Conservation (phyloP, 1,284 basidiomycete genomes). For the Naganishia sp. region DNA sequence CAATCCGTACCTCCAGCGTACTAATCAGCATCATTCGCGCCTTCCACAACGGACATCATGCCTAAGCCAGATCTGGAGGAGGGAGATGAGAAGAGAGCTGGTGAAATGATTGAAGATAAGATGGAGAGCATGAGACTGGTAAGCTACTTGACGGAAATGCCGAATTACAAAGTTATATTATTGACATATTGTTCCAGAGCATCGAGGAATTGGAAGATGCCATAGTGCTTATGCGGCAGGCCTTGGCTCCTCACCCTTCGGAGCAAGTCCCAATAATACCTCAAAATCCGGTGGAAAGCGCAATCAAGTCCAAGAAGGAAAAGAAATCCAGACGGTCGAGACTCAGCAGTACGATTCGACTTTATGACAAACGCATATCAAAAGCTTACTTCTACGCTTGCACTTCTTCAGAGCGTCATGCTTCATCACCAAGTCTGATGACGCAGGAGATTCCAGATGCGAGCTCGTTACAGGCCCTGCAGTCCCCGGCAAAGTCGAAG, state of each 20-base stretch:
- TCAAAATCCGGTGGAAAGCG: not conserved
- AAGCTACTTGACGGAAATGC: not conserved
- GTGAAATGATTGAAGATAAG: conserved; percentile 6
- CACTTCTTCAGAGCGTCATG: conserved; percentile 4
- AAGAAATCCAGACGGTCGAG: conserved; percentile 35
- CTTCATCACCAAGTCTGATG: conserved; percentile 15
- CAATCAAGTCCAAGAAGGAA: conserved; percentile 38
- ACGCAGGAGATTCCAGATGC: not conserved
- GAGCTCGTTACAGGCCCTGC: not conserved
- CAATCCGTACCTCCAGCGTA: not conserved
- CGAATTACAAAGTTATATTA: not conserved
- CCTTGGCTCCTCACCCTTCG: conserved; percentile 19
- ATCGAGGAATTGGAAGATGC: conserved; percentile 38
- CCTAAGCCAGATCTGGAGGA: not conserved
- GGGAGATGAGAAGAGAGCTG: conserved; percentile 17
- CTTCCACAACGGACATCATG: not conserved
- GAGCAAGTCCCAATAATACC: not conserved
- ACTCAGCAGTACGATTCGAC: conserved; percentile 7
- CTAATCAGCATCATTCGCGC: not conserved
- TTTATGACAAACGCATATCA: conserved; percentile 1
- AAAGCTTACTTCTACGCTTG: conserved; percentile 12
- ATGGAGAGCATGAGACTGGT: conserved; percentile 26
- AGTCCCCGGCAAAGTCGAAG: conserved; percentile 18
- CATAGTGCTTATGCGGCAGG: conserved; percentile 39
- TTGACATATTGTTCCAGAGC: conserved; percentile 27